These are phyloP conservation scores for Vishniacozyma victoriae DNA, from an alignment of 768 basidiomycete species.

Conservation along the genomic window DNA sequence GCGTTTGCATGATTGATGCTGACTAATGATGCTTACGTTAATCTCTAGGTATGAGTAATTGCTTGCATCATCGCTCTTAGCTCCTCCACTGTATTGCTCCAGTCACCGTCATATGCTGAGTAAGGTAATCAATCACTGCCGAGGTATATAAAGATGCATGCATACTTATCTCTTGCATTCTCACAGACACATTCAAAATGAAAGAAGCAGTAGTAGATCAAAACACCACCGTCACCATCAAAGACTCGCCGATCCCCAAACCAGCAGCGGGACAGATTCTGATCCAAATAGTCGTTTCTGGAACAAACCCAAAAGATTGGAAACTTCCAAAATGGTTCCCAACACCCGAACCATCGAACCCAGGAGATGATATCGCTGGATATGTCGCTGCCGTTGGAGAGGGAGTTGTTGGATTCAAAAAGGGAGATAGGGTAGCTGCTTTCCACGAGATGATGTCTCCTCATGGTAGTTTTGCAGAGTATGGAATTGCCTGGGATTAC, in stretches of 20 bases:
- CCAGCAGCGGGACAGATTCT: slow-evolving; percentile 3
- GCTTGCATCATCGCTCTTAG: no score
- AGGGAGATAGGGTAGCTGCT: slow-evolving; percentile 13
- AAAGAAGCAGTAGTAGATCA: neutral
- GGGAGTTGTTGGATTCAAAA: slow-evolving; percentile 9
- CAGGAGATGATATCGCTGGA: slow-evolving; percentile 14
- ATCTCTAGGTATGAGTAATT: no score
- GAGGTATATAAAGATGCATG: no score
- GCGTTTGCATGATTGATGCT: no score
- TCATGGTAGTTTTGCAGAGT: slow-evolving; percentile 11
- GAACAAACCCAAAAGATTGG: slow-evolving; percentile 17
- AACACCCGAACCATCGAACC: slow-evolving; percentile 1
- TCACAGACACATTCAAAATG: neutral
- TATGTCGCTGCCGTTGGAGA: slow-evolving; percentile 5
- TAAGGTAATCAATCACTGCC: no score
- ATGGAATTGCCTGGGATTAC: slow-evolving; percentile 3
- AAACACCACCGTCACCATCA: neutral
- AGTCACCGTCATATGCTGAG: no score
- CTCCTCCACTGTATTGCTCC: no score
- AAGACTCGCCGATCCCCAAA: neutral
- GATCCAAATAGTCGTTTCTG: slow-evolving; percentile 11
- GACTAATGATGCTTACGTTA: no score
- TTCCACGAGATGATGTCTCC: slow-evolving; percentile 10
- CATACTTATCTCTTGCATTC: neutral
- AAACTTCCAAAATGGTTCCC: slow-evolving; percentile 2